Conservation (phyloP, 2,329 filamentous ascomycete genomes). For the Colletotrichum neosansevieriae region DNA sequence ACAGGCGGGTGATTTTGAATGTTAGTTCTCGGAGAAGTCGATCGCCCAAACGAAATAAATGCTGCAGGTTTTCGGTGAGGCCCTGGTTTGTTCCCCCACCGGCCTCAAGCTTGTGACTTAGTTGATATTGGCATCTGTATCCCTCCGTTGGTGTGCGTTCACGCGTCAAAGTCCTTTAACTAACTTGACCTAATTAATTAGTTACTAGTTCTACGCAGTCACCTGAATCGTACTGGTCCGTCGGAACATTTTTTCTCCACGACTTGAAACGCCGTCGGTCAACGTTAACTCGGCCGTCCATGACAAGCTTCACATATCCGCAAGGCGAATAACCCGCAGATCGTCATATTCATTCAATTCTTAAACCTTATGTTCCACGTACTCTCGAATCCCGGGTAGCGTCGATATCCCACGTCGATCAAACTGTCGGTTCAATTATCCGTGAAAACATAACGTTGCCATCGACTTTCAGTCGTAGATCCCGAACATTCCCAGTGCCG, state of each 20-base stretch:
- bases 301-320: neutral
- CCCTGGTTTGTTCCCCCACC: neutral
- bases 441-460: neutral
- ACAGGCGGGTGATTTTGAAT: too few relatives aligned
- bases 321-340: constrained; percentile 9
- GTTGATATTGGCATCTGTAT: too few relatives aligned
- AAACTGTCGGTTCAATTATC: constrained; percentile 15
- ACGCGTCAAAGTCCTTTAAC: too few relatives aligned
- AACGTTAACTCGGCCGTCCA: neutral
- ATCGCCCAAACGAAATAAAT: neutral
- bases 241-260: too few relatives aligned
- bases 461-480: neutral
- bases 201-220: too few relatives aligned
- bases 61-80: neutral
- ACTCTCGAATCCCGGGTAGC: neutral
- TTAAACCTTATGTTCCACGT: constrained; percentile 12
- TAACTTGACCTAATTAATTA: too few relatives aligned
- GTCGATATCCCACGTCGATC: neutral
- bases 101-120: too few relatives aligned
- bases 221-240: too few relatives aligned
- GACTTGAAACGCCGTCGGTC: neutral
- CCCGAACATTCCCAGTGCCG: neutral
- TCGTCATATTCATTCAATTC: neutral
- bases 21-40: neutral
- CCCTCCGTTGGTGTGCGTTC: too few relatives aligned